Percentiles rank a stretch among this genome's conserved stretches.
Conservation (phyloP, 2,329 filamentous ascomycete genomes). For the Pleurostoma richardsiae region DNA sequence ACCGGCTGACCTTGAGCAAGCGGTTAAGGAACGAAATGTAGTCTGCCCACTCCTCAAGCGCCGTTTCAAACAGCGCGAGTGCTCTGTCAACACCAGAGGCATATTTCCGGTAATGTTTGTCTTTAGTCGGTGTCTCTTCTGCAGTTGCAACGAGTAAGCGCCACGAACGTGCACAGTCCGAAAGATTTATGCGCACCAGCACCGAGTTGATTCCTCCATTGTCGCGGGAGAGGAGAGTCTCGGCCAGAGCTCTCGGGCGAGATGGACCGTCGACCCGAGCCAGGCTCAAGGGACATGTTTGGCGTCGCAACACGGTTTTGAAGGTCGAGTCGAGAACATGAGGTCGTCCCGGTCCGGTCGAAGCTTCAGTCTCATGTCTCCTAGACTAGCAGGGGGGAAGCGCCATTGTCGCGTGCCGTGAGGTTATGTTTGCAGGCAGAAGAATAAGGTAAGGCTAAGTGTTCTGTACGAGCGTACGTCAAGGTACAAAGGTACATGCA, state of each 20-base stretch:
- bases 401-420: slow-evolving; percentile 1
- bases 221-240: slow-evolving; percentile 67
- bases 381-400: slow-evolving; percentile 1
- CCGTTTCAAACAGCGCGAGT: slow-evolving; percentile 83
- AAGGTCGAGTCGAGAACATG: slow-evolving; percentile 9
- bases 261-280: slow-evolving; percentile 48
- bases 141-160: slow-evolving; percentile 9
- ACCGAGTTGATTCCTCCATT: slow-evolving; percentile 72
- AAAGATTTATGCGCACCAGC: slow-evolving; percentile 54
- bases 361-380: slow-evolving; percentile 1
- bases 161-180: too few relatives aligned
- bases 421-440: slow-evolving; percentile 1
- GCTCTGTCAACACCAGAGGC: slow-evolving; percentile 82
- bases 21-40: slow-evolving; percentile 96
- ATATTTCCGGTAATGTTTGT: slow-evolving; percentile 80
- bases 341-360: slow-evolving; percentile 7
- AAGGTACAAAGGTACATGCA: neutral
- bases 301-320: slow-evolving; percentile 7
- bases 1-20: slow-evolving; percentile 66
- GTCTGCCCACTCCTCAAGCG: slow-evolving; percentile 97
- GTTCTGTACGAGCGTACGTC: neutral
- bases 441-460: slow-evolving; percentile 3
- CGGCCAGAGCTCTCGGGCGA: slow-evolving; percentile 84
- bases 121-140: slow-evolving; percentile 54
- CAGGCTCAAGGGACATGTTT: slow-evolving; percentile 60